Conservation (phyloP, 2,329 filamentous ascomycete genomes). For the Fusarium decemcellulare region DNA sequence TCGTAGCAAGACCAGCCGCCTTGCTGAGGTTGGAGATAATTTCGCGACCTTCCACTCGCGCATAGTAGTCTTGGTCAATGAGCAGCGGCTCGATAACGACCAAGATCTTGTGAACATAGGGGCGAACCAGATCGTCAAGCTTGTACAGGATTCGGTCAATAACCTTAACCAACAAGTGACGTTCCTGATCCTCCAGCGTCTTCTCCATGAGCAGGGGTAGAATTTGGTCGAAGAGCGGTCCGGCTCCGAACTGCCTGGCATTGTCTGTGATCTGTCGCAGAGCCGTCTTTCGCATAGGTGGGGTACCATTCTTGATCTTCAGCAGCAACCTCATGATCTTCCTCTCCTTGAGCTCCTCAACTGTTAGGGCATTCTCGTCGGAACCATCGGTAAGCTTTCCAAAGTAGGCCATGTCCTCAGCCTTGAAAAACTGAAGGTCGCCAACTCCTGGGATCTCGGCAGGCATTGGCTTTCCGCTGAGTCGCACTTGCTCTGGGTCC, state of each 20-base stretch:
- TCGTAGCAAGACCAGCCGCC: slow-evolving; percentile 95
- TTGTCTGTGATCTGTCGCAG: slow-evolving; percentile 98
- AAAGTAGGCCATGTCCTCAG: slow-evolving; percentile 99
- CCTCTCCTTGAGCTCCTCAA: slow-evolving; percentile 96
- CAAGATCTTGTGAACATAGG: slow-evolving; percentile 97
- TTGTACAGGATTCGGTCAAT: slow-evolving; percentile 99
- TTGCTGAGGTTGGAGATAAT: slow-evolving; percentile 99
- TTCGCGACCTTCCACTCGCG: slow-evolving; percentile 96
- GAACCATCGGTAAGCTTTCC: slow-evolving; percentile 95
- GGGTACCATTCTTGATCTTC: slow-evolving; percentile 99
- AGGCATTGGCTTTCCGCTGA: slow-evolving; percentile 90
- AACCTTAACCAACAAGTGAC: slow-evolving; percentile 97
- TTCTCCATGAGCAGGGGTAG: slow-evolving; percentile 98
- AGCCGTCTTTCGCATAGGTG: slow-evolving; percentile 98
- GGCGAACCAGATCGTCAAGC: slow-evolving; percentile 94
- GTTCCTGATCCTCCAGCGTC: slow-evolving; percentile 96
- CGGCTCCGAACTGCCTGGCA: slow-evolving; percentile 94
- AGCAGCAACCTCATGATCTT: slow-evolving; percentile 98
- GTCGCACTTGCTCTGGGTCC: slow-evolving; percentile 86
- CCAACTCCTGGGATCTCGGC: slow-evolving; percentile 97
- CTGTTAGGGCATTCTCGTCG: slow-evolving; percentile 91
- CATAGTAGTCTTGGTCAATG: slow-evolving; percentile 99
- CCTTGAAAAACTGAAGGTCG: slow-evolving; percentile 97
- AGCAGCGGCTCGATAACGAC: slow-evolving; percentile 99
- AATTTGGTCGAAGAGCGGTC: slow-evolving; percentile 96